Base-by-base conservation (phyloP, 1,284 basidiomycete genomes). In the Peniophora sp. region DNA sequence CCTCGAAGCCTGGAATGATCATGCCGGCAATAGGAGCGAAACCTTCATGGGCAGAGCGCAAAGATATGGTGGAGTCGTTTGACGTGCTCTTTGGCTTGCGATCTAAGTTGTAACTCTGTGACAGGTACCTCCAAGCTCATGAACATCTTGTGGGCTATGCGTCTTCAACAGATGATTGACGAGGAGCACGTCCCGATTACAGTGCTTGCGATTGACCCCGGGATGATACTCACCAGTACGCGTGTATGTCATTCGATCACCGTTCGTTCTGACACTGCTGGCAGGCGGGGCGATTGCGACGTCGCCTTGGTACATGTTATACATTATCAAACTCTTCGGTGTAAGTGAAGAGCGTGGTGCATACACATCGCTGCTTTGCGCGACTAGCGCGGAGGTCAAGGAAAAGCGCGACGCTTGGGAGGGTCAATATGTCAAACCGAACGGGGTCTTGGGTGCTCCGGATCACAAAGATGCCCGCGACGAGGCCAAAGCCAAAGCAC, bases 301-400 rank as follows among this genome's bases (percentile, higher is more conserved):
- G 23, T 61, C 53, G 5, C 53, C 55, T 19, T 51, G 55, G 20
- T 52, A 51, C 12, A 43, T 63, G 50, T 63, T 60, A 46, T 19
- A 57, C 3, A 41, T 60, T 45, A 61, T 67, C 43, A 55, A 57
- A n/a, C 50, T 54, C 27, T 53, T 64, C 17, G 68, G 74, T 41
- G 67, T 75, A 48, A 58, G 57, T 1, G 47, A 59, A 2, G 64
- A 71, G n/a, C 60, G 69, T 1, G 77, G 72, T 36, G 69, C 69
- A 0, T 65, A 70, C 52, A 71, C 68, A 10, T 65, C 73, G 1
- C 66, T 69, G 24, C 71, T 79, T 51, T 77, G 75, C 2, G 76
- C 77, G 0, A 73, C 69, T 2, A 70, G 72, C 5, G 64, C 71
- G 0, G 58, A 63, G 1, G 61, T 77, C 1, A 58, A 56, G 3